phyloP scores from a whole-genome alignment of 148 eudicot genomes.

The Vaccinium corymbosum region DNA sequence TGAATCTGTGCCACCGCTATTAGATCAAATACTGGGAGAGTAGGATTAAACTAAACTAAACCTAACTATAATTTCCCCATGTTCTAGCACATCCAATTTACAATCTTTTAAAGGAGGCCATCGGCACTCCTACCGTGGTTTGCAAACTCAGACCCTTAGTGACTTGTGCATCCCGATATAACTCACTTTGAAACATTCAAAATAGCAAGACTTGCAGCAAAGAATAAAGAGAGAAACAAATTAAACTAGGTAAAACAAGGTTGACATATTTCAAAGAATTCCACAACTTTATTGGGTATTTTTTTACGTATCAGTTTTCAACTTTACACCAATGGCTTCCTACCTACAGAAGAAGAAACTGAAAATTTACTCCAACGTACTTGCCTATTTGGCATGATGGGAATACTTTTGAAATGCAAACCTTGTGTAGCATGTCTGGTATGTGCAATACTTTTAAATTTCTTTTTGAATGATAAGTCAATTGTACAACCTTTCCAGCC shows the following conservation, averaged over 20 bases:
- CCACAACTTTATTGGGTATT: background rate
- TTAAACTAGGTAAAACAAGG: background rate
- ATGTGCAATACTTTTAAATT: background rate
- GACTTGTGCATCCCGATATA: background rate
- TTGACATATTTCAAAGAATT: conserved; percentile 1
- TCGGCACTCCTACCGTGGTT: background rate
- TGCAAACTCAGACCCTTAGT: background rate
- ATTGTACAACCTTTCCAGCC: background rate
- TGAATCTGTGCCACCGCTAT: conserved; percentile 36
- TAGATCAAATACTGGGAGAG: background rate
- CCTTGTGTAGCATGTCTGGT: background rate
- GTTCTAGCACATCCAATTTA: background rate
- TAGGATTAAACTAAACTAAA: conserved; percentile 5
- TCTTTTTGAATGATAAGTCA: background rate
- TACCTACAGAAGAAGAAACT: background rate
- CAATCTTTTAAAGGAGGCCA: background rate
- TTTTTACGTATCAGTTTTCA: background rate
- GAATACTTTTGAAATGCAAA: background rate
- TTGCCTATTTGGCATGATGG: background rate
- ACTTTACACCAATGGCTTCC: background rate
- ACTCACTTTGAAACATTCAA: background rate
- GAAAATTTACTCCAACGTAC: background rate
- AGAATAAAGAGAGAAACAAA: background rate
- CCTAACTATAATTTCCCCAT: background rate
- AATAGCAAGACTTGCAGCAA: background rate